Percentiles rank a stretch among this genome's conserved stretches.
Conservation (phyloP, 129 eudicot species). For the Helianthus tuberosus region DNA sequence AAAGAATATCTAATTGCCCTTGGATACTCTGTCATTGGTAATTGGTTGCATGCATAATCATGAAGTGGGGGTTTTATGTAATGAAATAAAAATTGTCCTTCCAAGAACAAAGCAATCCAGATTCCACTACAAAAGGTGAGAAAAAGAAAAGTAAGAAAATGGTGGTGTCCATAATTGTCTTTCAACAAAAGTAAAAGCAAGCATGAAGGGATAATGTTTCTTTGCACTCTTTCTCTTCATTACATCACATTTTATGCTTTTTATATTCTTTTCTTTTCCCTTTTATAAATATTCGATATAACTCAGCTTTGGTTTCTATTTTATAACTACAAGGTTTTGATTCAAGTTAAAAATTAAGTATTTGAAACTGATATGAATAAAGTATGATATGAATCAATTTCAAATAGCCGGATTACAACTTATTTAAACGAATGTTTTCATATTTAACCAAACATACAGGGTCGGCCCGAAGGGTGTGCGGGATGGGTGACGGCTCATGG, state of each 20-base stretch:
- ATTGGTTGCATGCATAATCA: conserved; percentile 20
- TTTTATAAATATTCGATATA: conserved; percentile 22
- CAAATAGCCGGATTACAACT: too few species aligned
- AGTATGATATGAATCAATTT: too few species aligned
- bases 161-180: conserved; percentile 42
- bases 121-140: conserved; percentile 39
- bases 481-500: too few species aligned
- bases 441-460: too few species aligned
- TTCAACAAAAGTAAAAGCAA: conserved; percentile 32
- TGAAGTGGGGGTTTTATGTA: conserved; percentile 27
- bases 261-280: conserved; percentile 18
- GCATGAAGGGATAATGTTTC: conserved; percentile 34
- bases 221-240: conserved; percentile 43
- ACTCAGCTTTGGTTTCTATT: conserved; percentile 22
- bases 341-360: conserved; percentile 1
- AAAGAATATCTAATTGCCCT: conserved; percentile 26
- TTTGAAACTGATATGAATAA: not conserved
- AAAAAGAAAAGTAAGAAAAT: conserved; percentile 12
- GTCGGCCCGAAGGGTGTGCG: too few species aligned
- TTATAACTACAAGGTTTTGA: not conserved
- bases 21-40: conserved; percentile 22
- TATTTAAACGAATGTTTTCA: too few species aligned
- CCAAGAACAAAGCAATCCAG: conserved; percentile 34
- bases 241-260: conserved; percentile 28
- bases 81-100: conserved; percentile 32